These are phyloP conservation scores for Metarhizium brunneum DNA, from an alignment of 2,329 filamentous ascomycete species.

Conservation along the genomic window DNA sequence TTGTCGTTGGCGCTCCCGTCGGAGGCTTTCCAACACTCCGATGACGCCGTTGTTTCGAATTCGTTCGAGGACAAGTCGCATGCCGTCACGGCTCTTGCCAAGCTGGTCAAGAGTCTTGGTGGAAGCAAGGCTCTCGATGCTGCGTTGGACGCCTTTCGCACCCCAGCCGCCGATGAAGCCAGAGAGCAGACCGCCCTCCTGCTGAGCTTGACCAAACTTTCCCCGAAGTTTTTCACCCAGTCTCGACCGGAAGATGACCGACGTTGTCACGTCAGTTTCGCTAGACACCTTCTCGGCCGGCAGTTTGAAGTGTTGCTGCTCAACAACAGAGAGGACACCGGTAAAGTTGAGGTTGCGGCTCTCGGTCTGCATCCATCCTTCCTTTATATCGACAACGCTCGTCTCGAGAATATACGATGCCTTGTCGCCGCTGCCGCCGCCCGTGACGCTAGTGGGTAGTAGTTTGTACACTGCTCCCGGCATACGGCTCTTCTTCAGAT, in stretches of 20 bases:
- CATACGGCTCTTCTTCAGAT: constrained; percentile 73
- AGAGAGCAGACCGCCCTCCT: constrained; percentile 38
- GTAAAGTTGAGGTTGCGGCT: constrained; percentile 76
- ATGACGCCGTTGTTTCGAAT: constrained; percentile 50
- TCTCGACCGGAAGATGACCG: constrained; percentile 61
- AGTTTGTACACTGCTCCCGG: constrained; percentile 67
- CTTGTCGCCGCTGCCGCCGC: constrained; percentile 54
- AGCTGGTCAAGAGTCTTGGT: constrained; percentile 70
- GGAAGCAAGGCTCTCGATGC: constrained; percentile 70
- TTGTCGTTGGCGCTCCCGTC: constrained; percentile 31
- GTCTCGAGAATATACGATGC: constrained; percentile 75
- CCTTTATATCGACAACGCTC: constrained; percentile 66
- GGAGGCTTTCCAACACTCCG: constrained; percentile 46
- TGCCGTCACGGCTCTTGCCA: constrained; percentile 72
- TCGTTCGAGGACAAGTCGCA: constrained; percentile 71
- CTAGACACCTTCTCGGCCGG: constrained; percentile 21
- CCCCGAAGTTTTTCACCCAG: constrained; percentile 60
- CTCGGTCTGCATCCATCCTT: constrained; percentile 78
- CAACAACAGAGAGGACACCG: constrained; percentile 68
- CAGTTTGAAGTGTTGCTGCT: constrained; percentile 59
- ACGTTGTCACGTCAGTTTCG: constrained; percentile 62
- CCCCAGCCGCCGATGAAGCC: constrained; percentile 51
- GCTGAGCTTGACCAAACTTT: constrained; percentile 37
- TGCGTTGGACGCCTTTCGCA: constrained; percentile 63
- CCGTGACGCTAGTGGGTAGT: constrained; percentile 59